A percentile compares a stretch with the other conserved stretches of the same genome.
Conservation (phyloP, 352 stramenopile genomes). For the Saprolegnia diclina region DNA sequence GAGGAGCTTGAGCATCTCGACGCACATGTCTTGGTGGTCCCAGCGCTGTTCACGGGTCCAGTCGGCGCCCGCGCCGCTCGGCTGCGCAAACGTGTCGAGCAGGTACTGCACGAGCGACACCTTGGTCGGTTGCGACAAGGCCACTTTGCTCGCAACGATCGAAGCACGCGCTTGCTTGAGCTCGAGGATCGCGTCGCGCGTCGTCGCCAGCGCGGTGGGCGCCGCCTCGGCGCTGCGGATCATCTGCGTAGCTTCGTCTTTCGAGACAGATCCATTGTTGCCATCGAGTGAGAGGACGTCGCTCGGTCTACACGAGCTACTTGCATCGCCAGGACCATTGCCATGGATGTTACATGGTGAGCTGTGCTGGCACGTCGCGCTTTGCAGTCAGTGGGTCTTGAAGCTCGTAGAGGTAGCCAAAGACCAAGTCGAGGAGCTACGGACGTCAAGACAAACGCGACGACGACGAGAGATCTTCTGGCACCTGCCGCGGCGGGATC, state of each 20-base stretch:
- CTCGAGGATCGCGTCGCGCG: conserved; percentile 12
- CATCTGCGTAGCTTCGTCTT: conserved; percentile 7
- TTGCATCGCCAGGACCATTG: not conserved
- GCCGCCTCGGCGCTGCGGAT: not conserved
- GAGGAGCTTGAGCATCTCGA: conserved; percentile 20
- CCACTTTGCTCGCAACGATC: not conserved
- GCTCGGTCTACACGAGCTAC: not conserved
- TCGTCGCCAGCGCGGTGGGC: not conserved
- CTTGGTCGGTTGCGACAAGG: conserved; percentile 8
- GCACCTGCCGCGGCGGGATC: conserved; percentile 1
- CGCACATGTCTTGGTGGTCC: conserved; percentile 25
- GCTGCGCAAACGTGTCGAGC: conserved; percentile 6
- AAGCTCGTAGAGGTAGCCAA: conserved; percentile 1
- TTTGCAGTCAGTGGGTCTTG: not conserved
- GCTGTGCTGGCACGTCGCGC: not conserved
- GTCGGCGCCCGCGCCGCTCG: not conserved
- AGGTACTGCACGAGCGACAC: conserved; percentile 13
- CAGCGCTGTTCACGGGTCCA: conserved; percentile 20
- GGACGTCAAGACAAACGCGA: too few species aligned
- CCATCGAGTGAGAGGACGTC: not conserved
- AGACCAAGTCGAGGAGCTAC: conserved; percentile 10
- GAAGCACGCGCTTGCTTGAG: conserved; percentile 6
- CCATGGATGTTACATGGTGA: not conserved
- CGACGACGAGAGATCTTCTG: too few species aligned
- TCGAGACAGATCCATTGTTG: not conserved